These are phyloP conservation scores for Paramecium pentaurelia DNA, from an alignment of 73 alveolate species.

Conservation along the genomic window DNA sequence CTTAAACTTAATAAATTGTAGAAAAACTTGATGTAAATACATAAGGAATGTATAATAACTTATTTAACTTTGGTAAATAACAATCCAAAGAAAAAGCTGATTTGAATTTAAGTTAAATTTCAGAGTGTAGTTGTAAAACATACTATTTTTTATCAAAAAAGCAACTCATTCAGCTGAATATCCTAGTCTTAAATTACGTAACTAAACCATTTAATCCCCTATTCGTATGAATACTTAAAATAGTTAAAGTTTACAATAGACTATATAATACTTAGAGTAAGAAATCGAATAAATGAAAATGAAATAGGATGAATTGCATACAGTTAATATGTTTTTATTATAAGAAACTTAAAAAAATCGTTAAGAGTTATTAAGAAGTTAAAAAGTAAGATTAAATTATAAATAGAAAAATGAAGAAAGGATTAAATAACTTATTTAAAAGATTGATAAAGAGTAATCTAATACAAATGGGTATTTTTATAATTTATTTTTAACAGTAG, in stretches of 20 bases:
- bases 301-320: not conserved
- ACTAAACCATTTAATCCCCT: not conserved
- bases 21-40: not conserved
- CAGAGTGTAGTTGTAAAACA: constrained; percentile 13
- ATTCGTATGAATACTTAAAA: not conserved
- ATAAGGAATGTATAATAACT: not conserved
- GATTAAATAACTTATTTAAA: not conserved
- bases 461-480: not conserved
- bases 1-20: not conserved
- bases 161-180: constrained; percentile 3
- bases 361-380: constrained; percentile 5
- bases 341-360: constrained; percentile 15
- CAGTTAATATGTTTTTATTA: not conserved
- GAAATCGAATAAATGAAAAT: constrained; percentile 9
- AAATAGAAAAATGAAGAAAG: not conserved
- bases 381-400: not conserved
- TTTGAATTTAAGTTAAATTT: not conserved
- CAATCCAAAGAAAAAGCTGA: not conserved
- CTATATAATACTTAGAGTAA: not conserved
- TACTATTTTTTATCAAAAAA: not conserved
- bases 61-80: constrained; percentile 5
- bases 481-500: constrained; percentile 4
- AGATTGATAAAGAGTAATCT: not conserved
- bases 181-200: not conserved
- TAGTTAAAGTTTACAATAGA: not conserved